phyloP scores from a whole-genome alignment of 108 stramenopile genomes.

The Skeletonema grethae region DNA sequence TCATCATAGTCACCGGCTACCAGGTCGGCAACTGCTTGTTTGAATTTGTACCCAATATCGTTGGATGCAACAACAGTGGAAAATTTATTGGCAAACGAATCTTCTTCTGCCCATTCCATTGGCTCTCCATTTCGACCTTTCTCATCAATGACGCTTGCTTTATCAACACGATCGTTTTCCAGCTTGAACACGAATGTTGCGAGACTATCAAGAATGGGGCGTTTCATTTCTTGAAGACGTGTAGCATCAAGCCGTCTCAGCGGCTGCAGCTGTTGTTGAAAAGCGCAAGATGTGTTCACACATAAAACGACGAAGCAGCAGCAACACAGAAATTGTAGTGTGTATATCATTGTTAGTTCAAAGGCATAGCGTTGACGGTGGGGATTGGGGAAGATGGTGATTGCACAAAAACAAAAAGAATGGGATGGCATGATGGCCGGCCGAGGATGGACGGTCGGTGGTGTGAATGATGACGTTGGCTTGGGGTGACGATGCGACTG shows the following conservation, averaged over 20 bases:
- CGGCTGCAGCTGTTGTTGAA: conserved; percentile 6
- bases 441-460: too few relatives aligned
- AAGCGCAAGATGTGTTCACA: conserved; percentile 3
- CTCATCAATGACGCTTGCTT: conserved; percentile 51
- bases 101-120: conserved; percentile 65
- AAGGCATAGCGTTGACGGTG: too few relatives aligned
- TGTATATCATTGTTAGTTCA: too few relatives aligned
- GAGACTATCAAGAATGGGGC: conserved; percentile 55
- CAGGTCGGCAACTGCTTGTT: conserved; percentile 73
- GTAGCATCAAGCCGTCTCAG: conserved; percentile 3
- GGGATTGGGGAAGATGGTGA: too few relatives aligned
- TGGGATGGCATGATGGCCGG: too few relatives aligned
- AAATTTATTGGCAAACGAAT: conserved; percentile 55
- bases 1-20: conserved; percentile 68
- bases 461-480: too few relatives aligned
- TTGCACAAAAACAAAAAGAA: too few relatives aligned
- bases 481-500: too few relatives aligned
- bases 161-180: conserved; percentile 53
- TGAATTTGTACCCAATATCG: conserved; percentile 56
- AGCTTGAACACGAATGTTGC: conserved; percentile 59
- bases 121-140: conserved; percentile 67
- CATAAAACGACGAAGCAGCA: neutral
- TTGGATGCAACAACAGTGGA: conserved; percentile 51
- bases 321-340: neutral
- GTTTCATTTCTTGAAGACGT: conserved; percentile 57